These are phyloP conservation scores for Colletotrichum melonis DNA, from an alignment of 2,329 filamentous ascomycete genomes.

Conservation along the genomic window DNA sequence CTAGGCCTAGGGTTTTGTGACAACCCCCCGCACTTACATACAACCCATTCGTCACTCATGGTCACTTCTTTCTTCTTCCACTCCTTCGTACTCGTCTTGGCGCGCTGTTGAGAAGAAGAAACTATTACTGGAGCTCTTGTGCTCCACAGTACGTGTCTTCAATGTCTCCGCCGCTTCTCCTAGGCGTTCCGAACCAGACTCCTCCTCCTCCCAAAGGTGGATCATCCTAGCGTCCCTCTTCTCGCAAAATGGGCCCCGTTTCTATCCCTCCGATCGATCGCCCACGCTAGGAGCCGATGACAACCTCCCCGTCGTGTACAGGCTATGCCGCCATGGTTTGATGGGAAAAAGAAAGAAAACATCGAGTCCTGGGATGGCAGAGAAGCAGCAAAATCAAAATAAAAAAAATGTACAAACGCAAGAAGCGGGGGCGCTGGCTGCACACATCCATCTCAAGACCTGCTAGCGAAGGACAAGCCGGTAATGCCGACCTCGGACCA, in stretches of 20 bases:
- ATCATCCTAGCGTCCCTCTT: not conserved
- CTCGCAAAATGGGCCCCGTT: not conserved
- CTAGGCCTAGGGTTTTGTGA: not conserved
- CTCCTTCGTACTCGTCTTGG: not conserved
- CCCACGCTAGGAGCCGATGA: constrained; percentile 15
- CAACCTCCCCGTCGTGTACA: constrained; percentile 14
- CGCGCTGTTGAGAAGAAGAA: not conserved
- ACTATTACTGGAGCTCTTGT: not conserved
- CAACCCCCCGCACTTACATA: not conserved
- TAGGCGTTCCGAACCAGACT: too few species aligned
- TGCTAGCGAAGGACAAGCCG: not conserved
- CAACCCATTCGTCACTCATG: not conserved
- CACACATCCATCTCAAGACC: constrained; percentile 4
- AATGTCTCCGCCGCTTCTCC: not conserved
- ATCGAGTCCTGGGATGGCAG: not conserved
- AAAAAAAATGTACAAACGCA: not conserved
- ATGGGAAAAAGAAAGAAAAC: not conserved
- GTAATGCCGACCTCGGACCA: constrained; percentile 25
- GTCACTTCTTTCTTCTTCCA: not conserved
- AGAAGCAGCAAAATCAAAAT: not conserved
- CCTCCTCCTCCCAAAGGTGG: not conserved
- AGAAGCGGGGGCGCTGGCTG: not conserved
- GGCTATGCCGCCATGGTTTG: not conserved
- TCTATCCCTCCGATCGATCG: constrained; percentile 32
- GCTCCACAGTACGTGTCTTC: not conserved